These are phyloP conservation scores for Pseudogymnoascus sp. DNA, from an alignment of 2,329 filamentous ascomycete species.

Conservation along the genomic window DNA sequence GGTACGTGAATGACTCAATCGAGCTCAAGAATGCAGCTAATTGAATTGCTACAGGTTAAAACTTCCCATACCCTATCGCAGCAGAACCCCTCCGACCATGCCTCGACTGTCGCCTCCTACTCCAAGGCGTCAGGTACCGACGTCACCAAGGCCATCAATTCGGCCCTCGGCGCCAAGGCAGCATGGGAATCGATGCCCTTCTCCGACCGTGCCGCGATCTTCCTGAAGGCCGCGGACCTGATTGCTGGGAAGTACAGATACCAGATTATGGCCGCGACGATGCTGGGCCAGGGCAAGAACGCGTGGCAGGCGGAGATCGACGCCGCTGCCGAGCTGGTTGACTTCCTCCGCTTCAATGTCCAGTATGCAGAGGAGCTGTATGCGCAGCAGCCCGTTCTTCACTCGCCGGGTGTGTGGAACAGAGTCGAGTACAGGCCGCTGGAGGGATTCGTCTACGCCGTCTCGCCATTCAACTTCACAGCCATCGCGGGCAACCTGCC, in stretches of 20 bases:
- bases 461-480: slow-evolving; percentile 95
- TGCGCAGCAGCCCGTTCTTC: slow-evolving; percentile 74
- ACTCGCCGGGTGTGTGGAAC: slow-evolving; percentile 83
- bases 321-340: slow-evolving; percentile 80
- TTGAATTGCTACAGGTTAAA: slow-evolving; percentile 45
- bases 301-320: slow-evolving; percentile 99
- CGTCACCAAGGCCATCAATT: slow-evolving; percentile 70
- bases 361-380: slow-evolving; percentile 90
- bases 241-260: slow-evolving; percentile 90
- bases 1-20: slow-evolving; percentile 37
- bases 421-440: slow-evolving; percentile 81
- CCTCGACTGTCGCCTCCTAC: slow-evolving; percentile 69
- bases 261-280: slow-evolving; percentile 91
- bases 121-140: slow-evolving; percentile 71
- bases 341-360: slow-evolving; percentile 92
- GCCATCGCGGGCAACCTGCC: slow-evolving; percentile 85
- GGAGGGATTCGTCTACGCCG: slow-evolving; percentile 91
- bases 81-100: slow-evolving; percentile 74
- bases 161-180: slow-evolving; percentile 76
- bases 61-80: slow-evolving; percentile 60
- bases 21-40: background rate
- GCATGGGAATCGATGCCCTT: slow-evolving; percentile 84
- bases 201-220: slow-evolving; percentile 82
- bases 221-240: slow-evolving; percentile 91
- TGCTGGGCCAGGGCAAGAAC: slow-evolving; percentile 96